phyloP scores from a whole-genome alignment of 2,329 filamentous ascomycete species.

The Aspergillus tubingensis region DNA sequence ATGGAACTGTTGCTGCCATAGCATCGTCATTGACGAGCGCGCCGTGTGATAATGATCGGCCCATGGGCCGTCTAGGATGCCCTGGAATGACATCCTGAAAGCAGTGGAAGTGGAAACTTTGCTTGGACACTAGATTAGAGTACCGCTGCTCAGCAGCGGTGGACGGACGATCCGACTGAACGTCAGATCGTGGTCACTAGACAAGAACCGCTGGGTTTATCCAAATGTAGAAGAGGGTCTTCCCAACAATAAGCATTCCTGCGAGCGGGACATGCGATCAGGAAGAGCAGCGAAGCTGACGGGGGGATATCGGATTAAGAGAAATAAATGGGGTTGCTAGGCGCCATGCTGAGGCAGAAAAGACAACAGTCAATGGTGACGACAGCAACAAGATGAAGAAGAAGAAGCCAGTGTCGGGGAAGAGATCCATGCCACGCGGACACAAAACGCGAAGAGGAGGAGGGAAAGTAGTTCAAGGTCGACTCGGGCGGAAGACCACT shows the following conservation, averaged over 20 bases:
- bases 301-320: constrained; percentile 2
- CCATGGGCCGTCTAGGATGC: constrained; percentile 25
- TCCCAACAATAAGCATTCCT: constrained; percentile 7
- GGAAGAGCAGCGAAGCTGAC: background rate
- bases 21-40: constrained; percentile 21
- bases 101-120: background rate
- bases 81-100: constrained; percentile 29
- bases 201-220: constrained; percentile 4
- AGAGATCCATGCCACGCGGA: constrained; percentile 4
- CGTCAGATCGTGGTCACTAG: background rate
- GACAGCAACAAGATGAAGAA: background rate
- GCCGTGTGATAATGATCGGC: constrained; percentile 28
- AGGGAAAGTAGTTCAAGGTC: background rate
- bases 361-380: background rate
- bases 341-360: constrained; percentile 7
- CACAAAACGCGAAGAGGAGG: background rate
- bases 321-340: background rate
- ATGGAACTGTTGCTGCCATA: constrained; percentile 28
- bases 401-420: background rate
- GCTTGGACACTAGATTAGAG: background rate
- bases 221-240: constrained; percentile 1
- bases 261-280: constrained; percentile 1
- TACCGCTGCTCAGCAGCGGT: constrained; percentile 8
- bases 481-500: background rate
- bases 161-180: constrained; percentile 1